Conservation (phyloP, 2,329 filamentous ascomycete species). For the Blumeria graminis region DNA sequence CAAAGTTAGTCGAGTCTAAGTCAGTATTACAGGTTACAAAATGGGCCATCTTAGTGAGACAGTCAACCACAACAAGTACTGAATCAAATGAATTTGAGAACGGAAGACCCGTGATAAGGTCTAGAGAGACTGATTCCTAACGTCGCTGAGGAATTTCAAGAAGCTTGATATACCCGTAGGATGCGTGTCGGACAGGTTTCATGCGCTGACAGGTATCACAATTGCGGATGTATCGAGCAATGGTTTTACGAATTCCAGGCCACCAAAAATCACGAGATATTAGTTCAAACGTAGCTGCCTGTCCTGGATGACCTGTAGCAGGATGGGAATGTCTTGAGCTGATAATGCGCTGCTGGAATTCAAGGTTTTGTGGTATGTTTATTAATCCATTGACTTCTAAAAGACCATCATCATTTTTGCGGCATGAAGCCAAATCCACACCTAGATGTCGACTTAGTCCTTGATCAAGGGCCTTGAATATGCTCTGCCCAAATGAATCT, state of each 20-base stretch:
- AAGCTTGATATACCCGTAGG: neutral
- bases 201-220: neutral
- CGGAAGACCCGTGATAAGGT: neutral
- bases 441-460: neutral
- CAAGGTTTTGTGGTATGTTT: neutral
- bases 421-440: neutral
- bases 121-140: neutral
- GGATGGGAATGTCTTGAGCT: neutral
- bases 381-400: neutral
- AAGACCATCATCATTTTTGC: neutral
- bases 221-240: neutral
- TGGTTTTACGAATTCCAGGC: neutral
- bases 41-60: neutral
- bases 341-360: neutral
- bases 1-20: neutral
- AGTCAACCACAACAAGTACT: neutral
- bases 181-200: neutral
- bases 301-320: neutral
- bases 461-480: neutral
- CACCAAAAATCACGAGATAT: neutral
- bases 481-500: neutral
- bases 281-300: neutral
- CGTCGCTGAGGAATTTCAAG: neutral
- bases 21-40: neutral
- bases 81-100: neutral